phyloP scores from a whole-genome alignment of 1,284 basidiomycete species.

The Rhodotorula sp. region DNA sequence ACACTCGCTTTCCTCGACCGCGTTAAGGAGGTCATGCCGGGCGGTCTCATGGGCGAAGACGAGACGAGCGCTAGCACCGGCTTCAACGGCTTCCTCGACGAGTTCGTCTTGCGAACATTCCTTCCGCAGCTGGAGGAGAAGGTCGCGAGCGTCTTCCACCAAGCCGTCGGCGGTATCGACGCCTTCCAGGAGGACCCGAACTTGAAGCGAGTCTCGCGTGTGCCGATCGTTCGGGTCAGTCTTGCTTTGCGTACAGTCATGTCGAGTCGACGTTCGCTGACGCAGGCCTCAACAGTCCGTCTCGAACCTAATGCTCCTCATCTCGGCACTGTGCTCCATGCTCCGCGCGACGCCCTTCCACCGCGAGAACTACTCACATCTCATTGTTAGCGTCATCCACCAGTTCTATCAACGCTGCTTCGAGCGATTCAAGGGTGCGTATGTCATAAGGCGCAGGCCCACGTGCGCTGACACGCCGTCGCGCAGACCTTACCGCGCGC shows the following conservation, averaged over 20 bases:
- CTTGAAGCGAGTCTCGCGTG: slow-evolving; percentile 61
- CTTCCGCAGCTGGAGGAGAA: slow-evolving; percentile 94
- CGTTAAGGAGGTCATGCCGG: slow-evolving; percentile 65
- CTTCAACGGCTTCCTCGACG: slow-evolving; percentile 77
- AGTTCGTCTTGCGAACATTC: slow-evolving; percentile 91
- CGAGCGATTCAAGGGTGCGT: slow-evolving; percentile 70
- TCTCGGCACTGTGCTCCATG: slow-evolving; percentile 91
- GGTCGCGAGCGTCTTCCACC: slow-evolving; percentile 81
- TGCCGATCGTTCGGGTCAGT: slow-evolving; percentile 74
- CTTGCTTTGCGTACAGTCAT: neutral
- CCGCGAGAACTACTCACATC: slow-evolving; percentile 85
- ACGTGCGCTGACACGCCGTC: neutral
- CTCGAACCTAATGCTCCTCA: slow-evolving; percentile 69
- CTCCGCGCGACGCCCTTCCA: slow-evolving; percentile 93
- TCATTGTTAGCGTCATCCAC: slow-evolving; percentile 91
- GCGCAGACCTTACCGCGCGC: slow-evolving; percentile 37
- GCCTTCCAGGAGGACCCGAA: slow-evolving; percentile 75
- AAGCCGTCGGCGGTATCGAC: slow-evolving; percentile 78
- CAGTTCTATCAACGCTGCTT: slow-evolving; percentile 95
- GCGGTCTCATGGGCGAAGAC: slow-evolving; percentile 62
- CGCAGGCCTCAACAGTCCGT: slow-evolving; percentile 22
- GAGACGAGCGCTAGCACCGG: slow-evolving; percentile 54
- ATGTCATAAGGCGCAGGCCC: neutral
- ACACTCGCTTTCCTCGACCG: slow-evolving; percentile 81
- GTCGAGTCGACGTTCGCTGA: neutral